Percentiles rank a stretch among this genome's conserved stretches.
Conservation (phyloP, 2,329 filamentous ascomycete genomes). For the Dothiorella sarmentorum region DNA sequence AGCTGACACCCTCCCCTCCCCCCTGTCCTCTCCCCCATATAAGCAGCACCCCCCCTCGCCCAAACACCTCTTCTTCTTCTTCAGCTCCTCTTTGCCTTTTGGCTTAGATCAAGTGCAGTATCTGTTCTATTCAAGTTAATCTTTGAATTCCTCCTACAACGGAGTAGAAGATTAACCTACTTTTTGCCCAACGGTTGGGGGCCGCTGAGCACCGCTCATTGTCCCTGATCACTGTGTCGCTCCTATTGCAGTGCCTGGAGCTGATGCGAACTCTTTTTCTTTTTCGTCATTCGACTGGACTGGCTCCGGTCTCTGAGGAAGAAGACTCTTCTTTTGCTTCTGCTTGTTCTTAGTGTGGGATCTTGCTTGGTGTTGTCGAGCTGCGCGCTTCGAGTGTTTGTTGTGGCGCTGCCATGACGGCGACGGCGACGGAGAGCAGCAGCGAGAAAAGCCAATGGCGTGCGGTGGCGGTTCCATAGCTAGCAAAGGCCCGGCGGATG, state of each 20-base stretch:
- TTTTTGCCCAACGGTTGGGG: background rate
- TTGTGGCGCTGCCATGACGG: too few species aligned
- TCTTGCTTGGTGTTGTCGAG: too few species aligned
- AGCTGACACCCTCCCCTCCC: background rate
- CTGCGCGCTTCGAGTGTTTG: too few species aligned
- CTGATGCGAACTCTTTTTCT: background rate
- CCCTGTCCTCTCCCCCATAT: background rate
- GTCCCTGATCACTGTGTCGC: background rate
- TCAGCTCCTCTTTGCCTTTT: constrained; percentile 5
- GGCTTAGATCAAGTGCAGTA: background rate
- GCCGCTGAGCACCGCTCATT: background rate
- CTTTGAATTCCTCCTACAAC: background rate
- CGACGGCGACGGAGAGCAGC: constrained; percentile 68
- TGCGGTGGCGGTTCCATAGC: constrained; percentile 67
- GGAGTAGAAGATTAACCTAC: background rate
- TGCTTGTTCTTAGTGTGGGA: too few species aligned
- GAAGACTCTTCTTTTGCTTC: too few species aligned
- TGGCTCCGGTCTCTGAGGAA: background rate
- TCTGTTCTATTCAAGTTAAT: background rate
- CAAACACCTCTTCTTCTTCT: background rate
- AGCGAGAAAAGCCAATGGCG: constrained; percentile 73
- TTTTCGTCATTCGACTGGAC: background rate
- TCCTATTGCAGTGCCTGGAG: background rate
- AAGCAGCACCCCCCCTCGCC: too few species aligned
- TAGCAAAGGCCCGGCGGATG: constrained; percentile 61